Base-by-base conservation (phyloP, 2,329 filamentous ascomycete genomes). In the Penicillium frequentans region DNA sequence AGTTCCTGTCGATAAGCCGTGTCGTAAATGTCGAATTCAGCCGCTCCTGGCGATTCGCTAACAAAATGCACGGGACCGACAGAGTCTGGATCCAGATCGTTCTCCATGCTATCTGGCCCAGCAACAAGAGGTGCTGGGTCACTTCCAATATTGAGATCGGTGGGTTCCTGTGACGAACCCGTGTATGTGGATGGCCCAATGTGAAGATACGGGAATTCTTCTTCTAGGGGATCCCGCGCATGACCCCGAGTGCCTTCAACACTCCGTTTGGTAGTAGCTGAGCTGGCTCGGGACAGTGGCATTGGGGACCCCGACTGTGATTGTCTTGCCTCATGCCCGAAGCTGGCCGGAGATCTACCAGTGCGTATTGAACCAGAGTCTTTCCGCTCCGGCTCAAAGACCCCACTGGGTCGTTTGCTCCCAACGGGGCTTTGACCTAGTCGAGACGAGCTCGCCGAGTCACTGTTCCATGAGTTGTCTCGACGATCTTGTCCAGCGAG, bases 21-120 rank as follows among this genome's bases (percentile, higher is more conserved):
- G 72, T 96, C 91, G 72, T 96, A 97, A 56, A 98, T 88, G 69
- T 95, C 87, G 65, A 91, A 91, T 58, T 96, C 91, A 6, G 90
- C 90, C 1, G 88, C 89, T 0, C 88, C 88, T 3, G 93, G 93
- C 1, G 90, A 96, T 73, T 96, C 92, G 29, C 90, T 90, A 42
- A 96, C 87, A 5, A 88, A 72, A 23, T 70, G 75, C 23, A 67
- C 64, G 16, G 60, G 44, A 10, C 56, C 48, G 13, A 63, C 59
- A 8, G 53, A 53, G 26, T 59, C 58, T 13, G 71, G 75, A 10
- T 71, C 64, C 24, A 75, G 70, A 54, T 77, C 73, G 46, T 71
- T 60, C 26, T 57, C 51, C 68, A 64, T 80, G 80, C 55, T 62
- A 42, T 69, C 65, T 39, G 68, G 62, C 51, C 65, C 57, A 45